Percentiles rank a stretch among this genome's conserved stretches.
Evolutionary conservation across 2,329 filamentous ascomycete genomes (phyloP).

Genomic region (Metarhizium humberi): DNA sequence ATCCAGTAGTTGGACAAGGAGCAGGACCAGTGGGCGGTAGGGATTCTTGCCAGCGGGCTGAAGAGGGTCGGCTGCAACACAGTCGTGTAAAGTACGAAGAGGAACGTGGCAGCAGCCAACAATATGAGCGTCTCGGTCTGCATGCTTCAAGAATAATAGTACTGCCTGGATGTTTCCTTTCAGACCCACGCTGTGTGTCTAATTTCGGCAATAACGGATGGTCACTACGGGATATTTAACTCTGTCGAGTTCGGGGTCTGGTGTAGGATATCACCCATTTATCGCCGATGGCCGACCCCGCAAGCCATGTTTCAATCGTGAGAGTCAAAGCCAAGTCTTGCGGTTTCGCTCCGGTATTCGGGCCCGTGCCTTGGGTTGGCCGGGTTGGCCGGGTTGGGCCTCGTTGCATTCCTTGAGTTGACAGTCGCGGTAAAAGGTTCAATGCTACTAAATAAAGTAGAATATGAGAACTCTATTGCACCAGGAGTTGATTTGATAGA

Average conservation of each 20-base stretch:
- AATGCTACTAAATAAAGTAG: too few relatives aligned
- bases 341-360: too few relatives aligned
- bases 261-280: not conserved
- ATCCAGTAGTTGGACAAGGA: conserved; percentile 14
- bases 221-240: not conserved
- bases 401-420: too few relatives aligned
- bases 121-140: not conserved
- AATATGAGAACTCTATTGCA: too few relatives aligned
- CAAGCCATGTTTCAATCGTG: not conserved
- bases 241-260: not conserved
- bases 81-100: not conserved
- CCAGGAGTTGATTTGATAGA: too few relatives aligned
- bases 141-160: not conserved
- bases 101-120: not conserved
- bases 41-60: conserved; percentile 15
- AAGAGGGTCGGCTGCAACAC: conserved; percentile 23
- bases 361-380: too few relatives aligned
- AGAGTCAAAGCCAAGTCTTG: too few relatives aligned
- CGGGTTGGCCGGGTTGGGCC: too few relatives aligned
- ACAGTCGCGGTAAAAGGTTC: too few relatives aligned
- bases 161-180: not conserved
- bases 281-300: not conserved
- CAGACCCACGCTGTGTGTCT: not conserved
- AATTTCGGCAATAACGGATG: not conserved
- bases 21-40: conserved; percentile 15